phyloP scores from a whole-genome alignment of 2,329 filamentous ascomycete genomes.

The Penicillium sp. region DNA sequence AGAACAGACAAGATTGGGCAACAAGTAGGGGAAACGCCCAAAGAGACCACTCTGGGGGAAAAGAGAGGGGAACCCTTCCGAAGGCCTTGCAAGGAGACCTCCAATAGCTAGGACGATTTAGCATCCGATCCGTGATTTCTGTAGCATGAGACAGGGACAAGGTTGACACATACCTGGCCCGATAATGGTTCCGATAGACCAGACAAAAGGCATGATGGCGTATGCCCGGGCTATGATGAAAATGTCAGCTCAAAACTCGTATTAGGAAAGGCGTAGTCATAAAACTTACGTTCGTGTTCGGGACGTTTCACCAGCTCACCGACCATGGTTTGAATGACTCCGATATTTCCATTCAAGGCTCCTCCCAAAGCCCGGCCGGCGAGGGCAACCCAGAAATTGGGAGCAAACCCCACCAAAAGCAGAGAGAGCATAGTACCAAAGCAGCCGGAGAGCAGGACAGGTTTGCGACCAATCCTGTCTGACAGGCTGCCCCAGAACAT shows the following conservation, averaged over 20 bases:
- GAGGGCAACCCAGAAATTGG: constrained; percentile 81
- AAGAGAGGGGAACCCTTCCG: constrained; percentile 66
- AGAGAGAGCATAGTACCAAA: constrained; percentile 79
- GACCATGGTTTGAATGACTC: constrained; percentile 89
- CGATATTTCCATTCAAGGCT: constrained; percentile 86
- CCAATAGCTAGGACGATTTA: constrained; percentile 63
- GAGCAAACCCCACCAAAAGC: constrained; percentile 76
- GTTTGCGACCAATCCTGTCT: constrained; percentile 80
- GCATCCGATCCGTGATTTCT: not conserved
- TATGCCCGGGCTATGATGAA: constrained; percentile 68
- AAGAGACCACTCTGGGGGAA: constrained; percentile 72
- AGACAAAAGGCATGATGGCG: constrained; percentile 91
- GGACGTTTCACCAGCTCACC: constrained; percentile 80
- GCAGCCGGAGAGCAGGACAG: constrained; percentile 77
- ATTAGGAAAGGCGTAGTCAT: not conserved
- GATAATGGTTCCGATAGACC: constrained; percentile 85
- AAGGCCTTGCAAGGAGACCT: constrained; percentile 78
- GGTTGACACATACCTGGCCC: constrained; percentile 55
- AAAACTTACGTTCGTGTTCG: constrained; percentile 74
- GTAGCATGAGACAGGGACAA: not conserved
- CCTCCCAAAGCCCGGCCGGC: constrained; percentile 74
- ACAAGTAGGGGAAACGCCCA: constrained; percentile 75
- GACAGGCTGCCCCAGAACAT: constrained; percentile 86
- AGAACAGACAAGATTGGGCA: constrained; percentile 86
- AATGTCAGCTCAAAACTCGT: constrained; percentile 4